Evolutionary conservation across 1,284 basidiomycete genomes (phyloP), one percentile per base, ranked within the genome.

Genomic region (Wolfiporia cocos): DNA sequence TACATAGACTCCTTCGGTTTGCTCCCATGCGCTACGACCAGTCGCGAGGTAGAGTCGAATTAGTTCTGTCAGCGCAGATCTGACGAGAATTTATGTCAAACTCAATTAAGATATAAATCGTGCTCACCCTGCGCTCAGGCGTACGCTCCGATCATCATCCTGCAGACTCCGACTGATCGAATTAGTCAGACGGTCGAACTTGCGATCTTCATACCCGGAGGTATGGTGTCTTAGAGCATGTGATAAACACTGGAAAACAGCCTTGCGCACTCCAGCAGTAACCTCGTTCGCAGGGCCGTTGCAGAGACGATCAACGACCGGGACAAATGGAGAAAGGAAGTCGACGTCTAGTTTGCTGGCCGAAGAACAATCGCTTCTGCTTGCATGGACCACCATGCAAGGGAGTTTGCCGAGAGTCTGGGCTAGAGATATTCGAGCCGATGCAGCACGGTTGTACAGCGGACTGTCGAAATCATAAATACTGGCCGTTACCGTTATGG

Each of bases 101-200:
- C n/a, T n/a, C n/a, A n/a, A n/a, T n/a, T n/a, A 18, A 17, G 7
- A 21, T 20, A 18, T 15, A 28, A 12, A 34, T 28, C 29, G 4
- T 6, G 62, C 73, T 48, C 55, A 87, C 86, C 86, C 86, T 39
- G 85, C 80, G 48, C 68, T 67, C 15, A 89, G 58, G 24, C 86
- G 71, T 12, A 80, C 74, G 32, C 67, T 69, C 42, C 86, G 70
- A 47, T 83, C 72, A 30, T 55, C 57, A 50, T 84, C 72, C 14
- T 57, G 63, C 48, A 86, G 53, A 4, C 76, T 76, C 21, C 59
- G 62, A 42, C 69, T 62, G 2, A 78, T 57, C 5, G 75, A 50
- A 14, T 70, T 62, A 3, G 62, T 41, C 1, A 67, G 50, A 12
- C 61, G 57, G 15, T 70, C 64, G 29, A 74, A 51, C 12, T 66